A percentile compares a stretch with the other conserved stretches of the same genome.
phyloP scores from a whole-genome alignment of 2,329 filamentous ascomycete species.

The Myotisia sp. region DNA sequence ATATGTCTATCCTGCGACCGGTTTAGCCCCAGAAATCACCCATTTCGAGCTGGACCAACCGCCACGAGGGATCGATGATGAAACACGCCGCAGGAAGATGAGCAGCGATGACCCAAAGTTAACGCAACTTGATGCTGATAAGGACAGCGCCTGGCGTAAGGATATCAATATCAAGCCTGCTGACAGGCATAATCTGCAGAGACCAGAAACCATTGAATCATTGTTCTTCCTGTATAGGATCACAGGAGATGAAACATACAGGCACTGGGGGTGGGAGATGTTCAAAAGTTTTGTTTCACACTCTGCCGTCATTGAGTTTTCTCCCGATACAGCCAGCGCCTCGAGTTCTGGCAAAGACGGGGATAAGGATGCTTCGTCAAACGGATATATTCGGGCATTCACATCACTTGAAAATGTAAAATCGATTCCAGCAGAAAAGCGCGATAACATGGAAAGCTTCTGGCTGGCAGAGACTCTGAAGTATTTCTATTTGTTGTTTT shows the following conservation, averaged over 20 bases:
- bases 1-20: constrained; percentile 80
- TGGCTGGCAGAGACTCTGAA: constrained; percentile 98
- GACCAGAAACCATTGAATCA: constrained; percentile 91
- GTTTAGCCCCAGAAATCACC: constrained; percentile 86
- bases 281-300: constrained; percentile 83
- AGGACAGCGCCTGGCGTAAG: constrained; percentile 46
- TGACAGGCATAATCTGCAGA: constrained; percentile 86
- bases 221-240: constrained; percentile 99
- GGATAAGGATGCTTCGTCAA: background rate
- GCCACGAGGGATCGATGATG: constrained; percentile 38
- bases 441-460: constrained; percentile 98
- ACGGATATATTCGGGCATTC: constrained; percentile 46
- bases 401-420: constrained; percentile 67
- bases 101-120: background rate
- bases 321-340: constrained; percentile 3
- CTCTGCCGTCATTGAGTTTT: constrained; percentile 55
- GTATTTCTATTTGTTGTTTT: constrained; percentile 93
- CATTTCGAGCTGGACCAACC: constrained; percentile 68
- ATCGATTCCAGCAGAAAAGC: constrained; percentile 49
- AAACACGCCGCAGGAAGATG: constrained; percentile 7
- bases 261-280: constrained; percentile 98
- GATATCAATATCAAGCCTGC: constrained; percentile 68
- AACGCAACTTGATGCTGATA: constrained; percentile 13
- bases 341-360: background rate
- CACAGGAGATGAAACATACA: constrained; percentile 74